Evolutionary conservation across 2,329 filamentous ascomycete genomes (phyloP).

Genomic region (Calonectria leucothoes): DNA sequence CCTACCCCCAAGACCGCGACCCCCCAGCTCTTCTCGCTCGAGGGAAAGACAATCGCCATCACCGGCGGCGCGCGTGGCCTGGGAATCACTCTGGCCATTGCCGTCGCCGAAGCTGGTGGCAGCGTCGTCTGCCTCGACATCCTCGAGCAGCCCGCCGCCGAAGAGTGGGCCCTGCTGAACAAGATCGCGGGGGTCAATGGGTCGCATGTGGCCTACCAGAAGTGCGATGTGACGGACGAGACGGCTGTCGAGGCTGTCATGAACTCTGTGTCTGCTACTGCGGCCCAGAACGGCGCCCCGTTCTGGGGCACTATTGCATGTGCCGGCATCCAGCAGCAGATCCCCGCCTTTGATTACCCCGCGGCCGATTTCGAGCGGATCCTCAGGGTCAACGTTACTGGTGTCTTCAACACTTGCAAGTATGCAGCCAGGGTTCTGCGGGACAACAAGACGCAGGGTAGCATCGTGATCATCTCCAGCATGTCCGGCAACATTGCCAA

Average conservation of each 20-base stretch:
- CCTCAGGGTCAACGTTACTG: slow-evolving; percentile 76
- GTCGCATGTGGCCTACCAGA: slow-evolving; percentile 52
- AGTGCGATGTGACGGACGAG: slow-evolving; percentile 62
- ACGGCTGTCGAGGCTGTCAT: slow-evolving; percentile 48
- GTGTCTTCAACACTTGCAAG: slow-evolving; percentile 77
- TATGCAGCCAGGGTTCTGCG: slow-evolving; percentile 71
- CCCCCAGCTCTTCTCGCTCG: slow-evolving; percentile 57
- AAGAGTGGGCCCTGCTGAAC: slow-evolving; percentile 55
- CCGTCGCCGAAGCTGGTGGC: slow-evolving; percentile 61
- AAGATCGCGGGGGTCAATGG: slow-evolving; percentile 52
- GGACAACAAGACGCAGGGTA: slow-evolving; percentile 54
- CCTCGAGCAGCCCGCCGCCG: slow-evolving; percentile 48
- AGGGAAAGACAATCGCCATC: slow-evolving; percentile 57
- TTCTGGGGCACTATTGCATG: slow-evolving; percentile 57
- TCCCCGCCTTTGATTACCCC: slow-evolving; percentile 59
- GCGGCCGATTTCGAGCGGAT: slow-evolving; percentile 74
- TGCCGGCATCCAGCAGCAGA: slow-evolving; percentile 61
- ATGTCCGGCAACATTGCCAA: slow-evolving; percentile 64
- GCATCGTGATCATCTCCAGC: slow-evolving; percentile 62
- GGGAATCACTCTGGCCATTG: slow-evolving; percentile 61
- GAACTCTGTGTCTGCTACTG: slow-evolving; percentile 50
- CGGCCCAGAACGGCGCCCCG: slow-evolving; percentile 43
- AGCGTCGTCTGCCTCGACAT: slow-evolving; percentile 62
- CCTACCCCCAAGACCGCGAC: slow-evolving; percentile 43
- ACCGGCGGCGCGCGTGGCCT: slow-evolving; percentile 64